Evolutionary conservation across 129 eudicot species (phyloP).

Genomic region (Artemisia tridentata): DNA sequence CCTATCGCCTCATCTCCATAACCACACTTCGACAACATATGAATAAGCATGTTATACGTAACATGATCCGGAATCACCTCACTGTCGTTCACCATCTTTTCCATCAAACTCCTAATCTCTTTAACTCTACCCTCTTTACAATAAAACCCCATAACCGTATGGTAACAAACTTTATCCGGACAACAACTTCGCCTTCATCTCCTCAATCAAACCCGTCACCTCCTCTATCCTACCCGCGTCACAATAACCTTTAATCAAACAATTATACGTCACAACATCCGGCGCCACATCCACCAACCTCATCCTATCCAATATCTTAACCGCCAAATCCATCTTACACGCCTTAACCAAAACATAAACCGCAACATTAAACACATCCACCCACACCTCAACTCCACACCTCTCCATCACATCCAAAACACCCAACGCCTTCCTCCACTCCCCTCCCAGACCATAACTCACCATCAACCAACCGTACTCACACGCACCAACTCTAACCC

Average conservation of each 20-base stretch:
- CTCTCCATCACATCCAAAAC: constrained; percentile 67
- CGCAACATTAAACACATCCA: constrained; percentile 58
- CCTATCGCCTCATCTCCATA: constrained; percentile 58
- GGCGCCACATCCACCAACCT: constrained; percentile 57
- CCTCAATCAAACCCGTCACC: constrained; percentile 53
- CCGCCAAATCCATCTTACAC: constrained; percentile 57
- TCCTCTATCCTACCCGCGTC: constrained; percentile 48
- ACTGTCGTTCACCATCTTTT: constrained; percentile 47
- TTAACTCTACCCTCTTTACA: constrained; percentile 57
- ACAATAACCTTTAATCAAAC: constrained; percentile 88
- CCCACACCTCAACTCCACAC: constrained; percentile 50
- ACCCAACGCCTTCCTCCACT: constrained; percentile 64
- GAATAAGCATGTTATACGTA: constrained; percentile 72
- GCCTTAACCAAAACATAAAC: constrained; percentile 73
- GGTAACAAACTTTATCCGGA: constrained; percentile 85
- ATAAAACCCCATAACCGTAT: constrained; percentile 63
- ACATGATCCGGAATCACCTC: constrained; percentile 63
- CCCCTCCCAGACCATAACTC: constrained; percentile 72
- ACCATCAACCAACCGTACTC: constrained; percentile 72
- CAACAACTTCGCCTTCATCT: constrained; percentile 55
- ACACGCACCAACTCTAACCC: constrained; percentile 39
- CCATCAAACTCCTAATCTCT: constrained; percentile 58
- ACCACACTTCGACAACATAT: constrained; percentile 65
- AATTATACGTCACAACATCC: constrained; percentile 69
- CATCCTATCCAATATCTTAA: constrained; percentile 68